Percentiles rank a stretch among this genome's conserved stretches.
Conservation (phyloP, 805 yeast species). For the Komagataella kurtzmanii region DNA sequence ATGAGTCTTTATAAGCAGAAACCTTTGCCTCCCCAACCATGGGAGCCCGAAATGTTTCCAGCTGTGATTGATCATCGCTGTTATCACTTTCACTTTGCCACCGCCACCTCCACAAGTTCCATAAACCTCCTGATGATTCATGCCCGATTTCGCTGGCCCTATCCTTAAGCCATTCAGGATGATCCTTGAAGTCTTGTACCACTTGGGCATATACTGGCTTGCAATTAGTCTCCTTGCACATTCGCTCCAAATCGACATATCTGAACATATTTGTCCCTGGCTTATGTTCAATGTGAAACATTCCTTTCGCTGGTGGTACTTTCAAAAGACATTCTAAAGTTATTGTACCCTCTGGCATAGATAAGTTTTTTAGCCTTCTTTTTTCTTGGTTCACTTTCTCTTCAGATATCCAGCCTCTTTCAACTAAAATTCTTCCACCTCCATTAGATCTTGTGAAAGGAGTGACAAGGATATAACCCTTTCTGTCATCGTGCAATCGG, state of each 20-base stretch:
- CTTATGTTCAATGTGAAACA: constrained; percentile 57
- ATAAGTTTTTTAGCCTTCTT: constrained; percentile 50
- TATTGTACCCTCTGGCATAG: constrained; percentile 62
- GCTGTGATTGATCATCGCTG: not conserved
- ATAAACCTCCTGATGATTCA: constrained; percentile 5
- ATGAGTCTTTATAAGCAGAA: constrained; percentile 8
- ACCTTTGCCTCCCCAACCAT: constrained; percentile 5
- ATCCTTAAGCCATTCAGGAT: constrained; percentile 28
- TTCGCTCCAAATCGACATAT: constrained; percentile 68
- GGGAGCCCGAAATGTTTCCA: constrained; percentile 2
- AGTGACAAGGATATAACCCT: constrained; percentile 71
- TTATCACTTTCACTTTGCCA: not conserved
- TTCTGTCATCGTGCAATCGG: constrained; percentile 46
- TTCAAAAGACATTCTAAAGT: constrained; percentile 65
- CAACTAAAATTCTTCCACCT: constrained; percentile 67
- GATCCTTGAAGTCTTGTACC: constrained; percentile 51
- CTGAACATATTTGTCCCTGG: constrained; percentile 57
- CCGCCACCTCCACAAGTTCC: constrained; percentile 15
- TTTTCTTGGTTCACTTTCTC: constrained; percentile 42
- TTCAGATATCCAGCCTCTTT: constrained; percentile 86
- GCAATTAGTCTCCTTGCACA: constrained; percentile 56
- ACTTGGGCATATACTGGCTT: constrained; percentile 71
- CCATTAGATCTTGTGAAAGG: constrained; percentile 70
- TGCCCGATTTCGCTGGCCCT: constrained; percentile 1
- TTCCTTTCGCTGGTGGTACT: constrained; percentile 47